Evolutionary conservation across 1,284 basidiomycete species (phyloP), one percentile per base, ranked within the genome.

Genomic region (Microbotryum lychnidis-dioicae): DNA sequence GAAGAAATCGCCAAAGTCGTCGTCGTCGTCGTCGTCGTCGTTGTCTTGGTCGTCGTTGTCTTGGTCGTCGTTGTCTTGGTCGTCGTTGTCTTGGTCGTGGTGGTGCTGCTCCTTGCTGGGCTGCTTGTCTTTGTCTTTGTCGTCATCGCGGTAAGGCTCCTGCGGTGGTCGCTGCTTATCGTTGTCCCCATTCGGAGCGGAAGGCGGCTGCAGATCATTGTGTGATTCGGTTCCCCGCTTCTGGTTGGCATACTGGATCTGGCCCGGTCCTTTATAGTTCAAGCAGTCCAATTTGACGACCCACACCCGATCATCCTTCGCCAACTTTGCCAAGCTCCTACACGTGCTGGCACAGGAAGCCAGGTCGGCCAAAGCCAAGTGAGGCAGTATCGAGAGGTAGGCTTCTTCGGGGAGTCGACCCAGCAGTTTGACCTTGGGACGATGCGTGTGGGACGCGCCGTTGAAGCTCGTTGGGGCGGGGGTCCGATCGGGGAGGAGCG

Each of bases 1-100:
- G 51, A 81, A 73, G 50, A 84, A 94, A 73, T 94, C 91, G 1
- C 91, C 92, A 78, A 97, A 97, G 46, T 93, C 92, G 67, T 94
- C 89, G 61, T 31, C 31, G 31, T 10, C 57, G 47, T 4, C n/a
- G 23, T n/a, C n/a, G 23, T 20, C 31, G 27, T 93, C 92, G 67
- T 94, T n/a, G n/a, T n/a, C n/a, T n/a, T n/a, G n/a, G n/a, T n/a
- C n/a, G n/a, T n/a, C n/a, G n/a, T n/a, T n/a, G n/a, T n/a, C n/a
- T n/a, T n/a, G n/a, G n/a, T n/a, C n/a, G n/a, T n/a, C n/a, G n/a
- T n/a, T n/a, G n/a, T n/a, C n/a, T n/a, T n/a, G n/a, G 46, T 93
- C 92, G 67, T 94, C 89, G 61, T 31, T 9, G 31, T 10, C 57
- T 44, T 4, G 12, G 23, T n/a, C 10, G 23, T n/a, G 9, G 23